Evolutionary conservation across 768 basidiomycete species (phyloP).

Genomic region (Rhizopogon vinicolor): DNA sequence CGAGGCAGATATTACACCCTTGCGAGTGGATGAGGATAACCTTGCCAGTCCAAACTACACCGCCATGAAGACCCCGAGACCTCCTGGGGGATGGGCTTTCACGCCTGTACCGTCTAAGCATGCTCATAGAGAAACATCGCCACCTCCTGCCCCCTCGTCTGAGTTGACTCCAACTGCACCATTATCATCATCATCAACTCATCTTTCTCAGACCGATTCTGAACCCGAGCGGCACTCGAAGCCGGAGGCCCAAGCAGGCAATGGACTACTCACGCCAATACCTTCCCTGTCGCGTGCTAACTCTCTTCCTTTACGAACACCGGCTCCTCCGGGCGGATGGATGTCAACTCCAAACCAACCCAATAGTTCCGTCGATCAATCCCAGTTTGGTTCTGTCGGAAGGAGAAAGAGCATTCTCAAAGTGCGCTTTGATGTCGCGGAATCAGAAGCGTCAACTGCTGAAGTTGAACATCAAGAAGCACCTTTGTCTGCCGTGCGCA

Average conservation of each 20-base stretch:
- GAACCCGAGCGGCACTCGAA: conserved; percentile 13
- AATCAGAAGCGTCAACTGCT: conserved; percentile 28
- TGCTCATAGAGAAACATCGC: conserved; percentile 11
- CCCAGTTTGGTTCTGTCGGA: conserved; percentile 29
- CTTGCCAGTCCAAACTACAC: conserved; percentile 23
- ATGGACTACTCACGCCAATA: conserved; percentile 38
- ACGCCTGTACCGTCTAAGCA: conserved; percentile 30
- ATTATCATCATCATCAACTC: conserved; percentile 20
- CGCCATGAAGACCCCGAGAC: conserved; percentile 39
- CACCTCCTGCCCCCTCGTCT: conserved; percentile 11
- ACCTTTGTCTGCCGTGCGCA: conserved; percentile 22
- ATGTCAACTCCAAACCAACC: conserved; percentile 46
- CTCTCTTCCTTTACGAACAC: conserved; percentile 49
- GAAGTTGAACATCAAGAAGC: conserved; percentile 20
- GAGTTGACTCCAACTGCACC: conserved; percentile 17
- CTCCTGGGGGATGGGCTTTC: conserved; percentile 41
- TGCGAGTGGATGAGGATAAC: conserved; percentile 13
- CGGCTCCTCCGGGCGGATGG: conserved; percentile 71
- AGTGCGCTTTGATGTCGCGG: conserved; percentile 63
- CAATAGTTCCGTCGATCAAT: conserved; percentile 16
- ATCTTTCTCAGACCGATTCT: conserved; percentile 14
- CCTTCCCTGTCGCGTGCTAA: conserved; percentile 45
- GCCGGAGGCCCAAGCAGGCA: conserved; percentile 6
- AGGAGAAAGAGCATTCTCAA: conserved; percentile 56
- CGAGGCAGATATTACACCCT: conserved; percentile 18